Percentiles rank a stretch among this genome's conserved stretches.
Conservation (phyloP, 2,329 filamentous ascomycete species). For the Akanthomyces dipterigenus region DNA sequence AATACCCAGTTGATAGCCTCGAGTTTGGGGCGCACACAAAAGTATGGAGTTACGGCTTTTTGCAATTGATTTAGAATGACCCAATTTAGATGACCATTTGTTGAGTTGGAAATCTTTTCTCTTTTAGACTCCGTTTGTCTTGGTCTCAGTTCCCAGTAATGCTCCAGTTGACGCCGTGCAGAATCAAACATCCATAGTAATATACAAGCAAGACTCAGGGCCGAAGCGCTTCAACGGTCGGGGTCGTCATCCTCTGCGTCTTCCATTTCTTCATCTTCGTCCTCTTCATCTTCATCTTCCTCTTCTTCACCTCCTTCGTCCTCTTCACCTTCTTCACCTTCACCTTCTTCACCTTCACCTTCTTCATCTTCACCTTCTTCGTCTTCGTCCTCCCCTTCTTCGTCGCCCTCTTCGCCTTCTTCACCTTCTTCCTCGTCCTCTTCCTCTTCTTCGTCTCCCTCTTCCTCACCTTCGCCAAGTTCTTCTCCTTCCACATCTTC, state of each 20-base stretch:
- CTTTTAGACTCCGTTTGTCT: too few species aligned
- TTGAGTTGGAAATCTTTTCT: too few species aligned
- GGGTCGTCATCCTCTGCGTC: constrained; percentile 13
- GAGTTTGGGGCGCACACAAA: neutral
- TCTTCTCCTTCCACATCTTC: constrained; percentile 15
- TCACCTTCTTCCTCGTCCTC: constrained; percentile 15
- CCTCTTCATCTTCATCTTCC: constrained; percentile 15
- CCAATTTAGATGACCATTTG: neutral
- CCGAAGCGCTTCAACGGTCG: constrained; percentile 1
- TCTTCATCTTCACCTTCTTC: constrained; percentile 7
- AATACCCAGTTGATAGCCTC: neutral
- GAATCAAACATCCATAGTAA: neutral
- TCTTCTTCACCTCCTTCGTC: constrained; percentile 16
- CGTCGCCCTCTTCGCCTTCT: constrained; percentile 14
- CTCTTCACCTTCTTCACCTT: constrained; percentile 13
- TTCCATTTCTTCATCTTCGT: constrained; percentile 15
- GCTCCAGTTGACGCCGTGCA: neutral
- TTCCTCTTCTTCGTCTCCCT: constrained; percentile 19
- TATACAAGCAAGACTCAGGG: neutral
- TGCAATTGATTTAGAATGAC: neutral
- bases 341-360: constrained; percentile 14
- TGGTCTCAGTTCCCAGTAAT: neutral
- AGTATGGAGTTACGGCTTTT: constrained; percentile 4
- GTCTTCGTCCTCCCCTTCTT: constrained; percentile 13
- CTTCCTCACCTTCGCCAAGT: constrained; percentile 18